Base-by-base conservation (phyloP, 768 basidiomycete species). In the Termitomyces sp. region DNA sequence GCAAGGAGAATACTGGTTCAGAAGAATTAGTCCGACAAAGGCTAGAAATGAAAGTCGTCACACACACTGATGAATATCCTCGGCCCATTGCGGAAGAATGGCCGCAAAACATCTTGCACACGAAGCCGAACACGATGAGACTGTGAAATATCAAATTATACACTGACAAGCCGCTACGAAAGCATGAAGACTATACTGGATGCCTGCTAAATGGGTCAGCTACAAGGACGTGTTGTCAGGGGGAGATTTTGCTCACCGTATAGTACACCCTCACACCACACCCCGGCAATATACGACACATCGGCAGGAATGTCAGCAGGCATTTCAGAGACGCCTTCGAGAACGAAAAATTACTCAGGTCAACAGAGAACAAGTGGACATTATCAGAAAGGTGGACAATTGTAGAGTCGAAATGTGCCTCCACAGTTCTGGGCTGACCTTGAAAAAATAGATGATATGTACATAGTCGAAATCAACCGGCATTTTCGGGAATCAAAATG, bases 241-340 rank as follows among this genome's bases (percentile, higher is more conserved):
- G 7, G n/a, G 13, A 28, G 18, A 50, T 4, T 46, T 46, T 32
- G 38, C 66, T 40, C 55, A 66, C 70, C 70, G 53, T 70, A 71
- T 13, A 71, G 43, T 28, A 71, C 66, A 16, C 68, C 70, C 55
- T 71, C 69, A 35, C 66, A 63, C 70, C 70, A 71, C n/a, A 71
- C 63, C 13, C 69, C 70, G n/a, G 66, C 68, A 30, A 71, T 67
- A 58, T 71, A 71, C 10, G 69, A 67, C 40, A 70, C 70, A 58
- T 70, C 69, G 5, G 69, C 68, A 44, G 68, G 60, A 40, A 71
- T 68, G 56, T 71, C 70, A 44, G 67, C 58, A 23, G 61, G 61
- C 70, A 71, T 71, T 41, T 33, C 20, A 35, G 12, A 7, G 47
- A 32, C 44, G 32, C 38, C 33, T 50, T 35, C 18, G 32, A 18